Conservation (phyloP, 2,329 filamentous ascomycete genomes). For the Metarhizium anisopliae region DNA sequence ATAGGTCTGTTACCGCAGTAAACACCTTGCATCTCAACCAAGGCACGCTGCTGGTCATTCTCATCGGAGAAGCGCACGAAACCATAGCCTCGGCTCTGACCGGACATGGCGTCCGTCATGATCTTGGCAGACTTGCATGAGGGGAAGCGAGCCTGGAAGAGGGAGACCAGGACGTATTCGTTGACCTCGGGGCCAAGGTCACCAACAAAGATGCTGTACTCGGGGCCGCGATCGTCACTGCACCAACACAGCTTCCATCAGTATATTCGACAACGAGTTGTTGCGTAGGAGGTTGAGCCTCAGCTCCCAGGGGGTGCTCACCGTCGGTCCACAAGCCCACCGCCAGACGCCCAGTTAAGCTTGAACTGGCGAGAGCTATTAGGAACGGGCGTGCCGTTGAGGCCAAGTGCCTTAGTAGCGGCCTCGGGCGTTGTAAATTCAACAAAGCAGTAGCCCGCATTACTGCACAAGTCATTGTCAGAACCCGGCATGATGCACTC, state of each 20-base stretch:
- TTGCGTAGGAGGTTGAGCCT: not conserved
- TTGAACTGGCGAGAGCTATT: slow-evolving; percentile 96
- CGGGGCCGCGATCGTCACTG: slow-evolving; percentile 90
- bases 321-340: slow-evolving; percentile 89
- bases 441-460: slow-evolving; percentile 97
- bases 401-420: slow-evolving; percentile 79
- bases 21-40: slow-evolving; percentile 97
- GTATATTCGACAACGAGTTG: not conserved
- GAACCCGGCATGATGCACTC: not conserved
- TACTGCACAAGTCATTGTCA: slow-evolving; percentile 42
- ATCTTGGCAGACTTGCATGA: slow-evolving; percentile 99
- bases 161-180: slow-evolving; percentile 92
- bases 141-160: slow-evolving; percentile 93
- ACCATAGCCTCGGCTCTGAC: slow-evolving; percentile 94
- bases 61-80: slow-evolving; percentile 97
- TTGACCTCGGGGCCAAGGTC: slow-evolving; percentile 97
- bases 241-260: not conserved
- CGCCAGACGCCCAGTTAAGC: slow-evolving; percentile 97
- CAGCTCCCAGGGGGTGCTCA: slow-evolving; percentile 29
- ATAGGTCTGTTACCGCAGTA: slow-evolving; percentile 98
- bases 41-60: slow-evolving; percentile 87
- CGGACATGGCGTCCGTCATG: slow-evolving; percentile 97
- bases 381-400: slow-evolving; percentile 84
- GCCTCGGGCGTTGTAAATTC: slow-evolving; percentile 79
- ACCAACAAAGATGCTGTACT: slow-evolving; percentile 96